phyloP scores from a whole-genome alignment of 129 eudicot species.

The Dittrichia graveolens region DNA sequence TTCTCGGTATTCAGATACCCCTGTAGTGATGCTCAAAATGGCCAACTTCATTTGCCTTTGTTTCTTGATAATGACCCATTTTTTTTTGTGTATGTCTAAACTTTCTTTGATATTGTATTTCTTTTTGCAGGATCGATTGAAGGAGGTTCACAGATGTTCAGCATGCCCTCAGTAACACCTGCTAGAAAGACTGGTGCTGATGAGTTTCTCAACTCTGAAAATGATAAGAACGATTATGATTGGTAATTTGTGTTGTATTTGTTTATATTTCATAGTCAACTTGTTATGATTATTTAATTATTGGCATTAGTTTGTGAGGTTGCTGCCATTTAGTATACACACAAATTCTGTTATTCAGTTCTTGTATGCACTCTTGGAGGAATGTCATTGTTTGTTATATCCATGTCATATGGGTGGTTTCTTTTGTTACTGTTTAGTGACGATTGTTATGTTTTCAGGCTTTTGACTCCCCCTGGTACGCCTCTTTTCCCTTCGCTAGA shows the following conservation, averaged over 20 bases:
- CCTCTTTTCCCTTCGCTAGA: conserved; percentile 97
- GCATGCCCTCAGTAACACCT: conserved; percentile 55
- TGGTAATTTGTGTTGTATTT: conserved; percentile 51
- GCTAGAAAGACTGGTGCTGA: conserved; percentile 78
- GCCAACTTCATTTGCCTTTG: not conserved
- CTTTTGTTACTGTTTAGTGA: conserved; percentile 7
- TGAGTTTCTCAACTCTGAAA: conserved; percentile 85
- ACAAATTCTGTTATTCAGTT: not conserved
- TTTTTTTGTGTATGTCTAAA: conserved; percentile 10
- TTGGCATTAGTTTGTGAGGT: not conserved
- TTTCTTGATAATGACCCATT: not conserved
- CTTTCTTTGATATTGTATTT: conserved; percentile 15
- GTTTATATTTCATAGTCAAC: not conserved
- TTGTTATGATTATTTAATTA: conserved; percentile 1
- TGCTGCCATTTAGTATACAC: conserved; percentile 2
- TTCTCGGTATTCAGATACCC: not conserved
- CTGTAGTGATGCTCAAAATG: not conserved
- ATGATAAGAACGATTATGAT: conserved; percentile 94
- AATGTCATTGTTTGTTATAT: conserved; percentile 2
- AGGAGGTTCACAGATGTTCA: conserved; percentile 72
- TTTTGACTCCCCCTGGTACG: conserved; percentile 95
- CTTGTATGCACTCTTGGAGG: conserved; percentile 8
- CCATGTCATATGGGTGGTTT: not conserved
- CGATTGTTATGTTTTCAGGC: conserved; percentile 61
- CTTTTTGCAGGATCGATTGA: conserved; percentile 55